These are phyloP conservation scores for Erysimum pusillum DNA, from an alignment of 441 rosid genomes.

Conservation along the genomic window DNA sequence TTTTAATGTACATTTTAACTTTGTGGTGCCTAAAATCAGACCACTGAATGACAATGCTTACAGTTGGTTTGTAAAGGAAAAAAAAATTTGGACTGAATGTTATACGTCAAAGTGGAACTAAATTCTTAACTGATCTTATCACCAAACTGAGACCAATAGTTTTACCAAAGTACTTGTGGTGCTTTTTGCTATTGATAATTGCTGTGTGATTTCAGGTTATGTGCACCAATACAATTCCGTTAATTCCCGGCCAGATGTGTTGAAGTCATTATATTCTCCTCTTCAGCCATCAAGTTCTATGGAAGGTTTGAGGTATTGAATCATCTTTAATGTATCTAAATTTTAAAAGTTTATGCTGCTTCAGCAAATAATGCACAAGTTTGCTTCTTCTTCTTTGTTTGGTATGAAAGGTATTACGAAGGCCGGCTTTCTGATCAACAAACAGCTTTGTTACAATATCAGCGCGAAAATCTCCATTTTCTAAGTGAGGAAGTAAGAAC, in stretches of 20 bases:
- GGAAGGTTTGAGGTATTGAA: conserved; percentile 85
- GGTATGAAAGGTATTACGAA: conserved; percentile 79
- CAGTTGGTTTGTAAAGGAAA: background rate
- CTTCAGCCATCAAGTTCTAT: conserved; percentile 94
- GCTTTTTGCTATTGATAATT: background rate
- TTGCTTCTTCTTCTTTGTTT: background rate
- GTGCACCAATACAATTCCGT: conserved; percentile 85
- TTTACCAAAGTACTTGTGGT: background rate
- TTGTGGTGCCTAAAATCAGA: conserved; percentile 5
- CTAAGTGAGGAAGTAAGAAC: conserved; percentile 84
- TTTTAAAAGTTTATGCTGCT: background rate
- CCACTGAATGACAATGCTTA: background rate
- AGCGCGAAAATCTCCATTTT: conserved; percentile 94
- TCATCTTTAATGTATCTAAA: background rate
- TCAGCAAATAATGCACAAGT: background rate
- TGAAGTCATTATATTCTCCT: conserved; percentile 94
- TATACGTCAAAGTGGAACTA: background rate
- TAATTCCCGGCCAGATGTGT: conserved; percentile 93
- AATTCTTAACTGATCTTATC: background rate
- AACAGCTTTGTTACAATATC: conserved; percentile 94
- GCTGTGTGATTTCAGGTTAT: conserved; percentile 69
- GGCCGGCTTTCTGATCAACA: conserved; percentile 97
- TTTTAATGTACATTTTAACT: conserved; percentile 3
- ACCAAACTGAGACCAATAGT: conserved; percentile 8
- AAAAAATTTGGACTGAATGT: background rate